Evolutionary conservation across 2,329 filamentous ascomycete genomes (phyloP).

Genomic region (Penicillium capsulatum): DNA sequence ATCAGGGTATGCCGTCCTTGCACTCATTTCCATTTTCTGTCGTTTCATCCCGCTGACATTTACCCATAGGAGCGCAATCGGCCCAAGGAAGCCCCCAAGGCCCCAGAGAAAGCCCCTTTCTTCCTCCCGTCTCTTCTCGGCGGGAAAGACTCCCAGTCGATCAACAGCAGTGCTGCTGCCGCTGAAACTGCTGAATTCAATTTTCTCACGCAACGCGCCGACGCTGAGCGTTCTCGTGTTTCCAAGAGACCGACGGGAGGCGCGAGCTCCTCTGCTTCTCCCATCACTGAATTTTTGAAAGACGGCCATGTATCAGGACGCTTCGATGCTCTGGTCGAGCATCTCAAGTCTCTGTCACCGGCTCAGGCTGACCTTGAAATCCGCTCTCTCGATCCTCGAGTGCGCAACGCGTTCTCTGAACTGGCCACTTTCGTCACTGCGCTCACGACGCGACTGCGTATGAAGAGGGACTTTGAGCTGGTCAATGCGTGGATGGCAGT

Average conservation of each 20-base stretch:
- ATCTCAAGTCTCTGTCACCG: constrained; percentile 76
- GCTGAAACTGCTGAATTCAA: constrained; percentile 29
- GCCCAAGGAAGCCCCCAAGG: constrained; percentile 84
- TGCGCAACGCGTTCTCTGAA: constrained; percentile 56
- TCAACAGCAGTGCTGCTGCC: constrained; percentile 19
- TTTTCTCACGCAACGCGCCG: constrained; percentile 30
- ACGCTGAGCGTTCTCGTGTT: constrained; percentile 61
- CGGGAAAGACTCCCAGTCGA: constrained; percentile 20
- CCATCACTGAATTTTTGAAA: constrained; percentile 49
- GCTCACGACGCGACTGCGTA: constrained; percentile 64
- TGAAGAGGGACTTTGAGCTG: constrained; percentile 81
- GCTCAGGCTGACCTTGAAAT: constrained; percentile 87
- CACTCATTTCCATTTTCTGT: neutral
- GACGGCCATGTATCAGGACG: constrained; percentile 49
- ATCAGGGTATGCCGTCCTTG: constrained; percentile 54
- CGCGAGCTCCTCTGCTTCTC: constrained; percentile 25
- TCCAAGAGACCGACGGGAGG: constrained; percentile 57
- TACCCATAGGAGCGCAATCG: constrained; percentile 90
- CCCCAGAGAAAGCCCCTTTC: constrained; percentile 91
- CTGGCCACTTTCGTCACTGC: constrained; percentile 75
- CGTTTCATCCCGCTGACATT: too few relatives aligned
- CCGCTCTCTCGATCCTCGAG: constrained; percentile 62
- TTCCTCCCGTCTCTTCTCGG: constrained; percentile 62
- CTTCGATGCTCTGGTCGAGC: constrained; percentile 66
- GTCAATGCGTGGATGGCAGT: constrained; percentile 98